These are phyloP conservation scores for Pichia manshurica DNA, from an alignment of 805 yeast genomes.

Conservation along the genomic window DNA sequence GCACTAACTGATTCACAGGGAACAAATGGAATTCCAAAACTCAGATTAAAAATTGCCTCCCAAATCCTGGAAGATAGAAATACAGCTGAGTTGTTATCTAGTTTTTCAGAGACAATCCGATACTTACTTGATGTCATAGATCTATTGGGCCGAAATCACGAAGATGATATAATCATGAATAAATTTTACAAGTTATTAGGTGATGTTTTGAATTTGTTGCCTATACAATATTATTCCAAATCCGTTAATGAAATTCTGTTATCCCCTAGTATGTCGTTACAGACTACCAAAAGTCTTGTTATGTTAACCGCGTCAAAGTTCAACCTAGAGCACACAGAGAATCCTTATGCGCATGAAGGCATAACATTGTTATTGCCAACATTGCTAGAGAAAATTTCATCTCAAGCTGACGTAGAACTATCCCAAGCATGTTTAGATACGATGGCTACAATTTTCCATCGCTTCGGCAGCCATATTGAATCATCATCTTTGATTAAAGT, in stretches of 20 bases:
- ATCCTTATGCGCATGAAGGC: slow-evolving; percentile 42
- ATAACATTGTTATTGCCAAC: slow-evolving; percentile 47
- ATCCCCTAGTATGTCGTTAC: slow-evolving; percentile 35
- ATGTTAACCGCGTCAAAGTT: slow-evolving; percentile 62
- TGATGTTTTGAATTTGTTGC: slow-evolving; percentile 62
- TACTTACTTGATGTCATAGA: slow-evolving; percentile 38
- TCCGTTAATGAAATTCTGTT: slow-evolving; percentile 45
- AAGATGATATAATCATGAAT: slow-evolving; percentile 33
- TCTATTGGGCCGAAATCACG: slow-evolving; percentile 21
- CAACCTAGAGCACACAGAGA: slow-evolving; percentile 56
- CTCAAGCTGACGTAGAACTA: slow-evolving; percentile 40
- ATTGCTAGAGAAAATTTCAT: slow-evolving; percentile 37
- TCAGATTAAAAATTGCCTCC: slow-evolving; percentile 36
- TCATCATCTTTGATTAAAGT: slow-evolving; percentile 42
- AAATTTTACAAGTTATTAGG: slow-evolving; percentile 53
- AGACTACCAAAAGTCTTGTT: slow-evolving; percentile 57
- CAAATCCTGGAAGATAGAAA: slow-evolving; percentile 27
- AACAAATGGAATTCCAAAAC: slow-evolving; percentile 37
- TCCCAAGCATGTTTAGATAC: slow-evolving; percentile 69
- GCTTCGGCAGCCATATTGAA: slow-evolving; percentile 51
- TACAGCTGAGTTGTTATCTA: slow-evolving; percentile 16
- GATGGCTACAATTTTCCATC: slow-evolving; percentile 53
- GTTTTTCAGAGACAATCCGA: slow-evolving; percentile 28
- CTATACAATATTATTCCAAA: slow-evolving; percentile 64
- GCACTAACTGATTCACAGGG: slow-evolving; percentile 39